These are phyloP conservation scores for Zygnema cylindricum DNA, from an alignment of 139 green algal species.

Conservation along the genomic window DNA sequence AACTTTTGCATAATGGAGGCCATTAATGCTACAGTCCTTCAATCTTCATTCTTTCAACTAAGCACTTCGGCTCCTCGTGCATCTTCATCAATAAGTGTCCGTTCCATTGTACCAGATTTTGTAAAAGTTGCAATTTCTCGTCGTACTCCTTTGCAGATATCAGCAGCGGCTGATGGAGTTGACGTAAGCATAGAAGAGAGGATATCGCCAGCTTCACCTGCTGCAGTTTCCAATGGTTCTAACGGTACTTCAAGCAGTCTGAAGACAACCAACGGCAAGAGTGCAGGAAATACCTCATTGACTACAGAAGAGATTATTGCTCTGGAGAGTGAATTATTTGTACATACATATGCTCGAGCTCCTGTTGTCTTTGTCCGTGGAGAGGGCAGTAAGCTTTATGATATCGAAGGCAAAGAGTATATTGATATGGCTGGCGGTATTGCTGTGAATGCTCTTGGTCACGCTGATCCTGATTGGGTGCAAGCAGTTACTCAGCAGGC, in stretches of 20 bases:
- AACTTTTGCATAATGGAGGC: too few relatives aligned
- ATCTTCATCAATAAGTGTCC: too few relatives aligned
- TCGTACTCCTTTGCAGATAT: too few relatives aligned
- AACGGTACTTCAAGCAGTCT: too few relatives aligned
- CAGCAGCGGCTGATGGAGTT: not conserved
- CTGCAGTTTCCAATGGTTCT: not conserved
- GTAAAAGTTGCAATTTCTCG: too few relatives aligned
- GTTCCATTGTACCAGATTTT: too few relatives aligned
- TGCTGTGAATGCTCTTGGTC: slow-evolving; percentile 95
- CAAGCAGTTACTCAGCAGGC: slow-evolving; percentile 81
- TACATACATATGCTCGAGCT: slow-evolving; percentile 65
- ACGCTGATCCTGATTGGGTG: slow-evolving; percentile 86
- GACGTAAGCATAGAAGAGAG: not conserved
- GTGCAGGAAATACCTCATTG: not conserved
- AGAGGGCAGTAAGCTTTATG: slow-evolving; percentile 81
- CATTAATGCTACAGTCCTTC: too few relatives aligned
- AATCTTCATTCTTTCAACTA: too few relatives aligned
- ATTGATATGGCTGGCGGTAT: slow-evolving; percentile 96
- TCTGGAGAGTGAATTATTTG: not conserved
- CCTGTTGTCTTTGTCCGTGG: slow-evolving; percentile 75
- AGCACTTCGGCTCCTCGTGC: too few relatives aligned
- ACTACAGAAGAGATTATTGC: not conserved
- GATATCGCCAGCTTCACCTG: not conserved
- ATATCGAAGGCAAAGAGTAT: slow-evolving; percentile 84
- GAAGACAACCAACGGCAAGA: not conserved